phyloP scores from a whole-genome alignment of 257 asterid species.

The Datura wrightii region DNA sequence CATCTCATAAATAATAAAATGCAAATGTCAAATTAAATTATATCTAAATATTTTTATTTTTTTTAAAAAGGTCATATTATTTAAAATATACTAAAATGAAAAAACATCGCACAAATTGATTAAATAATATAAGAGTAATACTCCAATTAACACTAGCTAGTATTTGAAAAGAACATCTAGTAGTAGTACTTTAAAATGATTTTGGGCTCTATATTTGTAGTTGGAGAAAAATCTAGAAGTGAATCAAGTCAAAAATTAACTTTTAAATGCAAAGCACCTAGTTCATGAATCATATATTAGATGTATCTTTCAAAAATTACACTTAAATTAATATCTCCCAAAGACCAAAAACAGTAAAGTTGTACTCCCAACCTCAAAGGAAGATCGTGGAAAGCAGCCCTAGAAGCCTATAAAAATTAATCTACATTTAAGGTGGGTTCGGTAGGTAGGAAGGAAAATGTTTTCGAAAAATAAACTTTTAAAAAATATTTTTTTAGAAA shows the following conservation, averaged over 20 bases:
- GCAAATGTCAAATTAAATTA: neutral
- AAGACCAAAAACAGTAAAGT: neutral
- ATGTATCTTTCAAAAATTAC: conserved; percentile 3
- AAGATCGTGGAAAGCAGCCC: neutral
- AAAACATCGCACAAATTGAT: neutral
- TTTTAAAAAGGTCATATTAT: too few species aligned
- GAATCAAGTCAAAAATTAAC: neutral
- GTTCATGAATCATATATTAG: neutral
- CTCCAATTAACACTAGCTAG: neutral
- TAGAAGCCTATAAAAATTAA: too few species aligned
- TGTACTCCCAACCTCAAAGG: neutral
- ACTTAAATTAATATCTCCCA: neutral
- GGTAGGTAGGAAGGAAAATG: too few species aligned
- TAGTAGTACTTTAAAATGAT: neutral
- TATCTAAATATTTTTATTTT: too few species aligned
- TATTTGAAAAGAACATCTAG: neutral
- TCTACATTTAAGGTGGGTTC: too few species aligned
- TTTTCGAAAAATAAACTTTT: too few species aligned
- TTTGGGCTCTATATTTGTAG: neutral
- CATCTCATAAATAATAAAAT: neutral
- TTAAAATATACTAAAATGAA: neutral
- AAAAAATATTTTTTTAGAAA: too few species aligned
- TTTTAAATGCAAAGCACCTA: neutral
- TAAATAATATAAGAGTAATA: neutral
- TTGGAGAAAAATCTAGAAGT: neutral